Evolutionary conservation across 441 rosid species (phyloP).

Genomic region (Populus hybrid): DNA sequence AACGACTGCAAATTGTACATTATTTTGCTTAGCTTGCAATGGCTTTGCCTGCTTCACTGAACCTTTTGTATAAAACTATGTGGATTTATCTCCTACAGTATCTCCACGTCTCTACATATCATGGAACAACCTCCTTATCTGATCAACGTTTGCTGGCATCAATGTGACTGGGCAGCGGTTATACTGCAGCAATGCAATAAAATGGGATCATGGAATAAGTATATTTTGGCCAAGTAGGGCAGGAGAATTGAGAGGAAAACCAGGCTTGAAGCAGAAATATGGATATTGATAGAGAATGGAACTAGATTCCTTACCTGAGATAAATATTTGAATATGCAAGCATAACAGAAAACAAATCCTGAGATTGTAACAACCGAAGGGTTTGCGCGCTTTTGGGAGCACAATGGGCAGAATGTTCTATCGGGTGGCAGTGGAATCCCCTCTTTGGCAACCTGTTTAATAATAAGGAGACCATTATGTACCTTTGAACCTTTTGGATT

Average conservation of each 20-base stretch:
- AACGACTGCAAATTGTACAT: neutral
- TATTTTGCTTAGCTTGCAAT: neutral
- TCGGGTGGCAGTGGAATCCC: conserved; percentile 81
- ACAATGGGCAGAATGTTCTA: conserved; percentile 80
- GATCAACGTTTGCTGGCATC: conserved; percentile 73
- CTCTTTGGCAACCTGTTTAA: conserved; percentile 70
- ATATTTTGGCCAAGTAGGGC: neutral
- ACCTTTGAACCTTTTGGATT: neutral
- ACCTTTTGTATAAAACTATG: neutral
- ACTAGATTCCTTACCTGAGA: conserved; percentile 56
- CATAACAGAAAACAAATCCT: conserved; percentile 94
- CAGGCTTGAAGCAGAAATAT: neutral
- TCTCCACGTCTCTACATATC: conserved; percentile 43
- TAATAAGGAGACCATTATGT: neutral
- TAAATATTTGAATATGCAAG: conserved; percentile 88
- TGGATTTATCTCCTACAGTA: neutral
- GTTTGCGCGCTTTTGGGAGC: conserved; percentile 92
- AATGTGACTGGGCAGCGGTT: conserved; percentile 89
- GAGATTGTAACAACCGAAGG: conserved; percentile 92
- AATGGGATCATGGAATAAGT: neutral
- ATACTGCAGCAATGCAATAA: conserved; percentile 48
- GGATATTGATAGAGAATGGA: neutral
- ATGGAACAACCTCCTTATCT: conserved; percentile 92
- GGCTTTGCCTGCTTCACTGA: neutral
- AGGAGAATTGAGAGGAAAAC: neutral